Base-by-base conservation (phyloP, 768 basidiomycete species). In the Myochromella boudieri region DNA sequence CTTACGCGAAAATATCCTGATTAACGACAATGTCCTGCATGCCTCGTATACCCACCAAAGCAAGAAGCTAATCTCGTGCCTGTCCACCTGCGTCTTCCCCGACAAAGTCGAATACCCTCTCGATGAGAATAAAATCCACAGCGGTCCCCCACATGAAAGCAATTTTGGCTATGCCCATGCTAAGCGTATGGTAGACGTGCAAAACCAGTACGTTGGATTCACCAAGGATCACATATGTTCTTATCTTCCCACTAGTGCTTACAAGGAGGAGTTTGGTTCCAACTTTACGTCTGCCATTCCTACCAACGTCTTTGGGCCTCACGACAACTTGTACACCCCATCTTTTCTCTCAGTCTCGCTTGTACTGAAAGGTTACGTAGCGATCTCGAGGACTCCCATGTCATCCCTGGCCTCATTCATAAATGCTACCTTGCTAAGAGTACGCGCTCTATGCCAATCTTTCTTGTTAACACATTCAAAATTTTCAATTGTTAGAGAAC, bases 131-230 rank as follows among this genome's bases (percentile, higher is more conserved):
- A 95, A 94, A 70, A 86, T 98, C 48, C 95, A 98, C 67, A 75
- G 77, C 27, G 95, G 95, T 15, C 91, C 90, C 17, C 95, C 95
- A 5, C 95, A 98, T 62, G 76, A 85, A 47, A 92, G 90, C 57
- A 97, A 97, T 77, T 97, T 91, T 69, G 95, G 95, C 24, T 98
- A 98, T 59, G 90, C 95, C 1, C 87, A 97, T 58, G 94, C 92
- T 32, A 98, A 98, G 69, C 80, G 95, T 15, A 80, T 97, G 77
- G 92, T 98, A 6, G 95, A 97, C 62, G 84, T 97, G 1, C 88
- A 92, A 62, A 97, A 97, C 62, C 93, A 88, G 94, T 94, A 49
- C 46, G 85, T 56, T 52, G 15, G 17, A 34, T 34, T 6, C 33
- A n/a, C n/a, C n/a, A 14, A n/a, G 14, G n/a, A n/a, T 14, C 20